A percentile compares a stretch with the other conserved stretches of the same genome.
phyloP scores from a whole-genome alignment of 78 protist genomes.

The Dictyostelium purpureum region DNA sequence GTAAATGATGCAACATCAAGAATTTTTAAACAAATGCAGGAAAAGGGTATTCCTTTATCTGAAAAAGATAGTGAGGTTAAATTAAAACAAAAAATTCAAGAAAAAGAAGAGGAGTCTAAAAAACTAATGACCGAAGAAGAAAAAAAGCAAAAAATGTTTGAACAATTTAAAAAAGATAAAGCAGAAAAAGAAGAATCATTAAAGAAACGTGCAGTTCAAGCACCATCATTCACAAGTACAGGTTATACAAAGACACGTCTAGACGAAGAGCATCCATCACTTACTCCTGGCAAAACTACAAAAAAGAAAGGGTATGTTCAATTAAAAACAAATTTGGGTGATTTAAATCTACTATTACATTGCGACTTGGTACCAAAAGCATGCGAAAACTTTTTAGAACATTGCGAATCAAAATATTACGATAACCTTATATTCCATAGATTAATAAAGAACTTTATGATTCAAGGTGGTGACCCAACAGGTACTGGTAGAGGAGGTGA shows the following conservation, averaged over 20 bases:
- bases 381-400: conserved; percentile 88
- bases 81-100: conserved; percentile 6
- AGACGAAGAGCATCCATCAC: conserved; percentile 49
- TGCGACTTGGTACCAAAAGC: conserved; percentile 90
- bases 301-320: conserved; percentile 81
- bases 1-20: conserved; percentile 36
- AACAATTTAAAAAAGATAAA: conserved; percentile 60
- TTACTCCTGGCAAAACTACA: conserved; percentile 46
- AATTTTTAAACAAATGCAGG: conserved; percentile 34
- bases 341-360: conserved; percentile 84
- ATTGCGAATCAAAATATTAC: conserved; percentile 77
- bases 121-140: conserved; percentile 31
- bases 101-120: conserved; percentile 11
- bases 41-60: conserved; percentile 36
- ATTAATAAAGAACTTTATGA: conserved; percentile 85
- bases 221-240: conserved; percentile 69
- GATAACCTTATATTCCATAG: conserved; percentile 88
- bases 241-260: neutral
- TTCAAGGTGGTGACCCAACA: conserved; percentile 92
- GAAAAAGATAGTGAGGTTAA: neutral
- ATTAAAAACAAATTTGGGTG: conserved; percentile 84
- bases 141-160: conserved; percentile 30
- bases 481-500: conserved; percentile 91
- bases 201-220: conserved; percentile 43
- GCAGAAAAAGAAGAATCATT: conserved; percentile 1